Conservation (phyloP, 179 eudicot genomes). For the Heliamphora pulchella region DNA sequence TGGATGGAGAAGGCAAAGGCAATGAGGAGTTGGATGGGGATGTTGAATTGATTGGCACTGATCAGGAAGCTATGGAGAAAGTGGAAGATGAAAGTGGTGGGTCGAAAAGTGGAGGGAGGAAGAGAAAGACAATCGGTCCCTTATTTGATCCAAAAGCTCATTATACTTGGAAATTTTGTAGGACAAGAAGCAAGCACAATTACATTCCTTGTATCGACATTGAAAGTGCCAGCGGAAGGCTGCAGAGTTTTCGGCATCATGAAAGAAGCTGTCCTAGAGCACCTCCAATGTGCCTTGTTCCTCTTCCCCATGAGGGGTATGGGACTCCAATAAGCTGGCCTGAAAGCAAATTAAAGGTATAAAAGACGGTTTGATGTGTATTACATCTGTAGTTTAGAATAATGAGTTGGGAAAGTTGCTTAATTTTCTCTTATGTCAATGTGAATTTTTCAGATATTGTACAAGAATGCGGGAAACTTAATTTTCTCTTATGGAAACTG, state of each 20-base stretch:
- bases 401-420: not conserved
- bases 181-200: constrained; percentile 74
- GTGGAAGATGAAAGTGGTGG: constrained; percentile 33
- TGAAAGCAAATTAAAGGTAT: constrained; percentile 74
- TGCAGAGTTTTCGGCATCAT: constrained; percentile 64
- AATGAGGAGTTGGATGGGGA: constrained; percentile 27
- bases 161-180: constrained; percentile 75
- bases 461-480: constrained; percentile 57
- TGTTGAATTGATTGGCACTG: constrained; percentile 30
- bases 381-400: not conserved
- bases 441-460: constrained; percentile 51
- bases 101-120: constrained; percentile 22
- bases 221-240: constrained; percentile 45
- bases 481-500: constrained; percentile 21
- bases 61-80: constrained; percentile 32
- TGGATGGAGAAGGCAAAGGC: constrained; percentile 36
- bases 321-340: constrained; percentile 77
- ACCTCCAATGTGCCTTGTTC: constrained; percentile 84
- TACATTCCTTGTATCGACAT: constrained; percentile 94
- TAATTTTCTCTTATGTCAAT: constrained; percentile 22
- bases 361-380: not conserved
- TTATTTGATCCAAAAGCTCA: constrained; percentile 64
- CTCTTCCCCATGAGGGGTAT: constrained; percentile 82
- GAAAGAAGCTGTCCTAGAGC: constrained; percentile 76
- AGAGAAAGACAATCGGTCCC: constrained; percentile 48